These are phyloP conservation scores for Colletotrichum australisinense DNA, from an alignment of 2,329 filamentous ascomycete genomes.

Conservation along the genomic window DNA sequence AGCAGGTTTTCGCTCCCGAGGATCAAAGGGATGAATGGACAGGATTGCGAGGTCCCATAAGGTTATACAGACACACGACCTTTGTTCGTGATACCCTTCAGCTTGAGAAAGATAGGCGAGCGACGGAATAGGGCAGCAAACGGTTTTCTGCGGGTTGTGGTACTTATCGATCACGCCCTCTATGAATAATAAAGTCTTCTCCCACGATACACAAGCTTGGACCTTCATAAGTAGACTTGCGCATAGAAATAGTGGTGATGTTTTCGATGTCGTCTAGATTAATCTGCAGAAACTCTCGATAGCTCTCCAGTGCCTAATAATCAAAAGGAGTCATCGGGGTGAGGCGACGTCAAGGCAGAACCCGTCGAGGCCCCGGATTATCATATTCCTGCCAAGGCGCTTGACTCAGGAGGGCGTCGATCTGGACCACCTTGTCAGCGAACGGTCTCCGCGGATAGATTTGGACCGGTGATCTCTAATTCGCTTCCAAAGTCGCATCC, in stretches of 20 bases:
- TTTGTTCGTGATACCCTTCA: constrained; percentile 15
- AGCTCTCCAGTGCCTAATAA: neutral
- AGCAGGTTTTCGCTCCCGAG: neutral
- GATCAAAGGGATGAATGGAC: neutral
- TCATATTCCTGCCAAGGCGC: constrained; percentile 18
- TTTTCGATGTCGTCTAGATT: neutral
- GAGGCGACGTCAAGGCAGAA: neutral
- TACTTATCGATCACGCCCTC: neutral
- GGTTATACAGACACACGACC: constrained; percentile 13
- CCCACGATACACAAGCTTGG: neutral
- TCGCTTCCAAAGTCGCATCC: constrained; percentile 4
- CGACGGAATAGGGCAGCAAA: neutral
- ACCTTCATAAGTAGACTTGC: neutral
- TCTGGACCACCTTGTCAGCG: constrained; percentile 12
- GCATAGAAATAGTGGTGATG: neutral
- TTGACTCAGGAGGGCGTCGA: constrained; percentile 13
- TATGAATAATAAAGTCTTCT: neutral
- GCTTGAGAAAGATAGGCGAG: neutral
- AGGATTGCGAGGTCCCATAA: neutral
- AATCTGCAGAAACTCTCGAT: neutral
- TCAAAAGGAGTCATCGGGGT: neutral
- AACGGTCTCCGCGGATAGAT: constrained; percentile 2
- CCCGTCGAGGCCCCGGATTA: neutral
- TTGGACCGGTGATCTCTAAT: neutral
- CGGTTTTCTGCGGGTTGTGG: neutral